phyloP scores from a whole-genome alignment of 1,284 basidiomycete genomes.

The Leccinum idahoense region DNA sequence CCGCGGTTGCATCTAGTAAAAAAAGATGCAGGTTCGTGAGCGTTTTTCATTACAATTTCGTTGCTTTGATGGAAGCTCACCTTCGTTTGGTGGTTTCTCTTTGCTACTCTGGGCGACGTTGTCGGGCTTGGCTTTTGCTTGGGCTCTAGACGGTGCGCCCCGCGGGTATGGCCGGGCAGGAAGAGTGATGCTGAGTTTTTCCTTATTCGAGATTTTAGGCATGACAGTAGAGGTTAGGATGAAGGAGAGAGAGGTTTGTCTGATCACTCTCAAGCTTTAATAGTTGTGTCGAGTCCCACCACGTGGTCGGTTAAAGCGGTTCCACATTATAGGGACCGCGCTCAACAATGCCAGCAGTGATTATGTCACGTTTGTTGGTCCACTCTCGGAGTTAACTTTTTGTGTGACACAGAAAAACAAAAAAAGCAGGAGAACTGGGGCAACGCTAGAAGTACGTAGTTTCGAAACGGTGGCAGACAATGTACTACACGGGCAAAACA shows the following conservation, averaged over 20 bases:
- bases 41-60: not conserved
- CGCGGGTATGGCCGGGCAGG: not conserved
- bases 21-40: not conserved
- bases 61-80: not conserved
- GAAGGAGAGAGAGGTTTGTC: not conserved
- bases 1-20: not conserved
- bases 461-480: not conserved
- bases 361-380: not conserved
- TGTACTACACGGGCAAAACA: not conserved
- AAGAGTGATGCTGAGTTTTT: not conserved
- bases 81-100: not conserved
- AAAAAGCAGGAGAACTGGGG: too few relatives aligned
- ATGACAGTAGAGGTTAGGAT: not conserved
- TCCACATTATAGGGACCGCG: not conserved
- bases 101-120: not conserved
- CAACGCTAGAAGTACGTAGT: too few relatives aligned
- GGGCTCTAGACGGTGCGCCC: not conserved
- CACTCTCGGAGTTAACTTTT: not conserved
- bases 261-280: not conserved
- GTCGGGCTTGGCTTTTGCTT: not conserved
- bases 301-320: not conserved
- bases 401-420: not conserved
- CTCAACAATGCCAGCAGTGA: not conserved
- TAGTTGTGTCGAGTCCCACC: not conserved
- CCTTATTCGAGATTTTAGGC: not conserved